phyloP scores from a whole-genome alignment of 169 alveolate genomes.

The Babesia bigemina region DNA sequence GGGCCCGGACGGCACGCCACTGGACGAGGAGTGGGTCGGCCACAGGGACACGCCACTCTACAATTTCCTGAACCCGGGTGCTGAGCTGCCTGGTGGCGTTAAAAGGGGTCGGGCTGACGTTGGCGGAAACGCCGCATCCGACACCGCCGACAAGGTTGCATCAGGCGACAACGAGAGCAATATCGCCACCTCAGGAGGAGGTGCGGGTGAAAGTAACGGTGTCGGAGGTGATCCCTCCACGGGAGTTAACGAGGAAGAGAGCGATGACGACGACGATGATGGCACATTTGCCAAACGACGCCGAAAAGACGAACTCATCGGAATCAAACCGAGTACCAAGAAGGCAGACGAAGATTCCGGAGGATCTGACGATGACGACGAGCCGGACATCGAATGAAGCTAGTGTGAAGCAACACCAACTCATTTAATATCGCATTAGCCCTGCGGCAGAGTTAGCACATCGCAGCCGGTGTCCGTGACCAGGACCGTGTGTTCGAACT shows the following conservation, averaged over 20 bases:
- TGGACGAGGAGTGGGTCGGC: constrained; percentile 32
- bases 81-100: not conserved
- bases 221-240: not conserved
- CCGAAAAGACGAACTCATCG: constrained; percentile 38
- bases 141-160: not conserved
- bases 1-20: constrained; percentile 22
- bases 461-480: constrained; percentile 88
- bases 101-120: not conserved
- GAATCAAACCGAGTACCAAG: constrained; percentile 13
- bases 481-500: constrained; percentile 90
- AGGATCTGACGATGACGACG: constrained; percentile 54
- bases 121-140: not conserved
- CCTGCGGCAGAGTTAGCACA: constrained; percentile 64
- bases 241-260: not conserved
- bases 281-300: constrained; percentile 21
- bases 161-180: not conserved
- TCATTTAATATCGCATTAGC: constrained; percentile 12
- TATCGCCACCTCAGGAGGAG: no score
- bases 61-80: constrained; percentile 4
- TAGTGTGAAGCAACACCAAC: not conserved
- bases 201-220: no score
- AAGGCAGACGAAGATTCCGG: constrained; percentile 19
- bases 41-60: constrained; percentile 37
- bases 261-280: constrained; percentile 34
- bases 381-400: constrained; percentile 32